Evolutionary conservation across 371 early-diverging fungal species (phyloP).

Genomic region (Mortierella sp.): DNA sequence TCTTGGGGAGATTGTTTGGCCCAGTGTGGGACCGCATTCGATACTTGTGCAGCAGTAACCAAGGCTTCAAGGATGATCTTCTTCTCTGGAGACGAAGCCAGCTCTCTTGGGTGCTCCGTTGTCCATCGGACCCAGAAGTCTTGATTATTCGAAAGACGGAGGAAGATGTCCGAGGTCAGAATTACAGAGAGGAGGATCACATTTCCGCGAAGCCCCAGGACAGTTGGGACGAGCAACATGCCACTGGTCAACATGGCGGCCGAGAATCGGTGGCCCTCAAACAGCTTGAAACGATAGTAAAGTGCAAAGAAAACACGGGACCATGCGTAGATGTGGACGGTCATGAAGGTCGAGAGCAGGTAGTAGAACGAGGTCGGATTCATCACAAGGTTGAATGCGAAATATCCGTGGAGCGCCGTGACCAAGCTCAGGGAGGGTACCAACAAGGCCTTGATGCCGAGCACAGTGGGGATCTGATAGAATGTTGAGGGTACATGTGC

Average conservation of each 20-base stretch:
- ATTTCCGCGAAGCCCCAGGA: constrained; percentile 46
- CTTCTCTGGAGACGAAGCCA: constrained; percentile 35
- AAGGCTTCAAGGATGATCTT: constrained; percentile 44
- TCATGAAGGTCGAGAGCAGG: constrained; percentile 44
- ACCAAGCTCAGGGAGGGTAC: constrained; percentile 42
- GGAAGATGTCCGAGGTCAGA: constrained; percentile 21
- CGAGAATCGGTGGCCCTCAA: constrained; percentile 50
- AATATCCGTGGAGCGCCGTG: constrained; percentile 48
- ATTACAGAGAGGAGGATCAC: constrained; percentile 23
- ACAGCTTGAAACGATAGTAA: constrained; percentile 50
- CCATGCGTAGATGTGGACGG: constrained; percentile 56
- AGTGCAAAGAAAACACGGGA: constrained; percentile 54
- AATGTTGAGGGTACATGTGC: constrained; percentile 51
- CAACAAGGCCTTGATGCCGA: constrained; percentile 53
- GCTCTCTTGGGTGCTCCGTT: constrained; percentile 48
- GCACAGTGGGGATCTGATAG: constrained; percentile 51
- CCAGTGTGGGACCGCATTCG: constrained; percentile 15
- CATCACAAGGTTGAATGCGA: constrained; percentile 38
- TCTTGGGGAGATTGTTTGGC: constrained; percentile 15
- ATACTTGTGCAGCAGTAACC: constrained; percentile 41
- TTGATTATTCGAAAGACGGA: constrained; percentile 4
- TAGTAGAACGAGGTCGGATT: constrained; percentile 51
- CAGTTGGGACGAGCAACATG: constrained; percentile 44
- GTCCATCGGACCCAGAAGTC: constrained; percentile 52
- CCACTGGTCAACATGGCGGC: constrained; percentile 54